Evolutionary conservation across 495 filamentous ascomycete species (phyloP).

Genomic region (Neurospora tetrasperma): DNA sequence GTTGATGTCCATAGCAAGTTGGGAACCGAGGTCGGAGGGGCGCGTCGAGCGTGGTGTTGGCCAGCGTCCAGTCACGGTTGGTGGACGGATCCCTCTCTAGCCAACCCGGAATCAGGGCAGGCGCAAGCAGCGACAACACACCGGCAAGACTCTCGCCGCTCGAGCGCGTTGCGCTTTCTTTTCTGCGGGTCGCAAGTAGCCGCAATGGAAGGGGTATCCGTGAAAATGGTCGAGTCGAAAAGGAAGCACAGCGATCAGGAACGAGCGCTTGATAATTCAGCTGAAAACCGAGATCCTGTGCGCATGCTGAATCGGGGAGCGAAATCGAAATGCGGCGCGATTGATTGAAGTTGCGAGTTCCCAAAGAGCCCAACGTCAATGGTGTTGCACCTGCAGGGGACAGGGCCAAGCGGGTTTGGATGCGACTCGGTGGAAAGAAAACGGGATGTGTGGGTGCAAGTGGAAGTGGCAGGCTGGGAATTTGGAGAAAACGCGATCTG

Average conservation of each 20-base stretch:
- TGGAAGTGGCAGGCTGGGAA: neutral
- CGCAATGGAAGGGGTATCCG: neutral
- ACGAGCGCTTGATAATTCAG: neutral
- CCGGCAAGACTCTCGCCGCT: neutral
- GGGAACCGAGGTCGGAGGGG: conserved; percentile 2
- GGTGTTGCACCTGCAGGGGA: neutral
- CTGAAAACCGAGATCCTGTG: neutral
- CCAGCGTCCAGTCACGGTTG: neutral
- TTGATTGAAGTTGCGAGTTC: neutral
- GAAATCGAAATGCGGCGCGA: neutral
- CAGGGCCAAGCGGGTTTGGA: neutral
- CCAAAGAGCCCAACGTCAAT: neutral
- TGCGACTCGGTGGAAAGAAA: neutral
- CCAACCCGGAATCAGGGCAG: neutral
- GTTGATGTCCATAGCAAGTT: conserved; percentile 23
- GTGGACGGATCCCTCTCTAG: neutral
- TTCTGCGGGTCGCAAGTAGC: neutral
- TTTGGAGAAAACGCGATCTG: neutral
- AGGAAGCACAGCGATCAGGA: neutral
- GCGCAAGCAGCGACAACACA: neutral
- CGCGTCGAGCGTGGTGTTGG: conserved; percentile 15
- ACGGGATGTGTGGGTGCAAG: neutral
- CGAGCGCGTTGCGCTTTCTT: neutral
- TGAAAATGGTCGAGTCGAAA: neutral
- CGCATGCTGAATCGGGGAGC: neutral